Evolutionary conservation across 2,329 filamentous ascomycete genomes (phyloP).

Genomic region (Verruconis gallopava): DNA sequence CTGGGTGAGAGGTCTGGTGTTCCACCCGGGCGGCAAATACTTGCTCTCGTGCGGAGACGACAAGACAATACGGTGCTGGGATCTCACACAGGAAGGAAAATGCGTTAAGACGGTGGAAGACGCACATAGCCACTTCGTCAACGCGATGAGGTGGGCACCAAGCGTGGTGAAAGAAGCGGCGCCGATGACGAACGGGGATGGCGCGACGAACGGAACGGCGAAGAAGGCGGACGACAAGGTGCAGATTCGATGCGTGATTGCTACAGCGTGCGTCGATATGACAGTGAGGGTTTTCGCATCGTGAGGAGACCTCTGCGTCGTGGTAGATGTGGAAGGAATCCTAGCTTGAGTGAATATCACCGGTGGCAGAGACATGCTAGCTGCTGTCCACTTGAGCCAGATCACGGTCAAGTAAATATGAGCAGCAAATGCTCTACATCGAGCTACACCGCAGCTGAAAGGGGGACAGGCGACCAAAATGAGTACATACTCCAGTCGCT

Average conservation of each 20-base stretch:
- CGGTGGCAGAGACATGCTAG: too few species aligned
- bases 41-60: slow-evolving; percentile 78
- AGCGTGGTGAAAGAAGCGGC: slow-evolving; percentile 49
- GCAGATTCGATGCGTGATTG: slow-evolving; percentile 71
- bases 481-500: too few species aligned
- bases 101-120: slow-evolving; percentile 72
- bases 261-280: slow-evolving; percentile 73
- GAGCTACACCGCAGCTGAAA: too few species aligned
- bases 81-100: slow-evolving; percentile 77
- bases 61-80: slow-evolving; percentile 89
- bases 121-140: slow-evolving; percentile 74
- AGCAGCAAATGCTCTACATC: too few species aligned
- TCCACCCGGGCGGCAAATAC: slow-evolving; percentile 87
- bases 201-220: slow-evolving; percentile 26
- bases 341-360: too few species aligned
- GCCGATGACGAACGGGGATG: slow-evolving; percentile 20
- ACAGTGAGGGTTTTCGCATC: slow-evolving; percentile 66
- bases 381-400: too few species aligned
- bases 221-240: slow-evolving; percentile 37
- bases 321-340: too few species aligned
- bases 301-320: too few species aligned
- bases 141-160: slow-evolving; percentile 78
- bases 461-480: too few species aligned
- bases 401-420: too few species aligned
- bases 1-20: slow-evolving; percentile 76